phyloP scores from a whole-genome alignment of 2,329 filamentous ascomycete genomes.

The Ophiostoma ips region DNA sequence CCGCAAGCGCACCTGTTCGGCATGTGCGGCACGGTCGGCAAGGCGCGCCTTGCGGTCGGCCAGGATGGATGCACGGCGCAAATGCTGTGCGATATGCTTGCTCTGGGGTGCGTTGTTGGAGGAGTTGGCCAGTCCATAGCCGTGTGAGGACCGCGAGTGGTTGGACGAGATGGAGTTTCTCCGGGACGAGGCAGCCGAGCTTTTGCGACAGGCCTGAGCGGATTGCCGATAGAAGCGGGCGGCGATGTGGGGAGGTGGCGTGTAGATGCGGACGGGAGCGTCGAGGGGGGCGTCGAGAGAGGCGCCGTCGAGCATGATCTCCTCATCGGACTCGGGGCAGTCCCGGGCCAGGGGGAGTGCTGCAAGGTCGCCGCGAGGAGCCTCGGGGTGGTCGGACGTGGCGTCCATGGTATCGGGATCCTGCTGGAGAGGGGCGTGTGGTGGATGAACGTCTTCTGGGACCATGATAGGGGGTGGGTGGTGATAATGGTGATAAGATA shows the following conservation, averaged over 20 bases:
- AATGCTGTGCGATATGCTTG: constrained; percentile 64
- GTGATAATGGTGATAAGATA: not conserved
- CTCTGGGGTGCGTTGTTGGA: constrained; percentile 47
- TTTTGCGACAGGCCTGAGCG: constrained; percentile 50
- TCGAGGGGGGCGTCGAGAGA: not conserved
- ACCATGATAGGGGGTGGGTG: not conserved
- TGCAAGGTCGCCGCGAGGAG: not conserved
- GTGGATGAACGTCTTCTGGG: constrained; percentile 3
- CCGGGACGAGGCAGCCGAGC: constrained; percentile 64
- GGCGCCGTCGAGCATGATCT: not conserved
- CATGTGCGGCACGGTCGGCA: constrained; percentile 67
- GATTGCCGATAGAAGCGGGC: constrained; percentile 60
- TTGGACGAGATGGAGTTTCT: constrained; percentile 68
- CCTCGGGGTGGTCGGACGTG: not conserved
- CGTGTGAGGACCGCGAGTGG: constrained; percentile 55
- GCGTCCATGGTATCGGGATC: constrained; percentile 6
- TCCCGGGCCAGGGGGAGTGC: constrained; percentile 2
- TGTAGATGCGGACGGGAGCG: constrained; percentile 26
- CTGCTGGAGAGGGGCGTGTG: not conserved
- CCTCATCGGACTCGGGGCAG: constrained; percentile 9
- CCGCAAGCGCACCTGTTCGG: constrained; percentile 66
- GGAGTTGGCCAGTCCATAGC: constrained; percentile 27
- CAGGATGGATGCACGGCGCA: constrained; percentile 66
- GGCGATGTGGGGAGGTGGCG: constrained; percentile 62
- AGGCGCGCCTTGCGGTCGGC: constrained; percentile 68